Evolutionary conservation across 495 filamentous ascomycete species (phyloP).

Genomic region (Trichoderma reesei): DNA sequence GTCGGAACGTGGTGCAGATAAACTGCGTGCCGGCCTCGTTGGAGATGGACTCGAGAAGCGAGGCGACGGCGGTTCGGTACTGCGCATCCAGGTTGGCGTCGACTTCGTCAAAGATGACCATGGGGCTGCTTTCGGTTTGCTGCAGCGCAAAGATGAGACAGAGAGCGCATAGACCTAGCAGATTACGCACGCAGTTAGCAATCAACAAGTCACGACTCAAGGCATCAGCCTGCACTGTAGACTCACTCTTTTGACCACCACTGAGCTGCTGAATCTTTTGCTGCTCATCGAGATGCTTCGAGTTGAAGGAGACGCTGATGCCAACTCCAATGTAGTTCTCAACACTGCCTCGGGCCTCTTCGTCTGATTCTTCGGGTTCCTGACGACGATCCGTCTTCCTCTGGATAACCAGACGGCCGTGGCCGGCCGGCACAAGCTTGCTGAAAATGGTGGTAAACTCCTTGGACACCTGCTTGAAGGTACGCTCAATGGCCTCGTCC

Average conservation of each 20-base stretch:
- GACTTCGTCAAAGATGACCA: slow-evolving; percentile 99
- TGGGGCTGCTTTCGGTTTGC: slow-evolving; percentile 90
- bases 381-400: slow-evolving; percentile 66
- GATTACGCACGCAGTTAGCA: slow-evolving; percentile 16
- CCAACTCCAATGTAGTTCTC: slow-evolving; percentile 97
- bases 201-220: slow-evolving; percentile 12
- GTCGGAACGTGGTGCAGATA: slow-evolving; percentile 90
- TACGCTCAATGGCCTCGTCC: slow-evolving; percentile 91
- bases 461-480: slow-evolving; percentile 92
- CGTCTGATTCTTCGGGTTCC: slow-evolving; percentile 57
- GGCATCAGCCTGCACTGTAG: not conserved
- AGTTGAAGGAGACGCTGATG: slow-evolving; percentile 98
- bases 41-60: slow-evolving; percentile 73
- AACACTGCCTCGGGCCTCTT: slow-evolving; percentile 58
- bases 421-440: slow-evolving; percentile 86
- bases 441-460: slow-evolving; percentile 91
- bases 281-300: slow-evolving; percentile 88
- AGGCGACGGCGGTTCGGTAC: slow-evolving; percentile 88
- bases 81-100: slow-evolving; percentile 97
- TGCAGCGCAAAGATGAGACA: slow-evolving; percentile 98
- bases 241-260: slow-evolving; percentile 92
- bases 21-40: slow-evolving; percentile 52
- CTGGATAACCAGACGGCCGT: slow-evolving; percentile 87
- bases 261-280: slow-evolving; percentile 95
- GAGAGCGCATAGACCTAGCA: slow-evolving; percentile 76